Evolutionary conservation across 805 yeast species (phyloP).

Genomic region (Yamadazyma kitorensis): DNA sequence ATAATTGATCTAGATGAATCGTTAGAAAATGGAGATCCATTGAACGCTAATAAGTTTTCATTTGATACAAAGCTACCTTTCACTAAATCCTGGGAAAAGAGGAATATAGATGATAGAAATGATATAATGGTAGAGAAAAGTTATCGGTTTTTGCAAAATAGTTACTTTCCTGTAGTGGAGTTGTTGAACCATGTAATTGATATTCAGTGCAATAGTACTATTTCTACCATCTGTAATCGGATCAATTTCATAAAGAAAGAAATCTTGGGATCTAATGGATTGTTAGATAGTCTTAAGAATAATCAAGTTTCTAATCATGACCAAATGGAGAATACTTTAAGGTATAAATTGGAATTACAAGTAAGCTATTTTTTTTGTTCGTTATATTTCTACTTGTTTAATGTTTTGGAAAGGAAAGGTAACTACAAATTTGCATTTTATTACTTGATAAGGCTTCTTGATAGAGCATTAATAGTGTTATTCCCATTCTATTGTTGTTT

Average conservation of each 20-base stretch:
- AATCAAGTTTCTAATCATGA: too few species aligned
- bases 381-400: neutral
- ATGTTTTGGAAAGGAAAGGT: neutral
- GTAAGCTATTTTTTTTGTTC: neutral
- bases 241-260: neutral
- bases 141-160: neutral
- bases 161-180: neutral
- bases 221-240: neutral
- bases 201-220: neutral
- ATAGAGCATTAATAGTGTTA: too few species aligned
- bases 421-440: neutral
- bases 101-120: conserved; percentile 10
- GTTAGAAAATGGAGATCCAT: conserved; percentile 33
- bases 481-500: neutral
- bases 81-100: too few species aligned
- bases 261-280: too few species aligned
- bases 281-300: too few species aligned
- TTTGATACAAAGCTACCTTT: conserved; percentile 30
- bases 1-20: conserved; percentile 25
- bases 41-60: conserved; percentile 25
- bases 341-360: neutral
- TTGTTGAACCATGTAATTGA: neutral
- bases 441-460: neutral
- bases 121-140: neutral
- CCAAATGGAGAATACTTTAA: neutral